These are phyloP conservation scores for Mycosphaerella sp. DNA, from an alignment of 2,329 filamentous ascomycete species.

Conservation along the genomic window DNA sequence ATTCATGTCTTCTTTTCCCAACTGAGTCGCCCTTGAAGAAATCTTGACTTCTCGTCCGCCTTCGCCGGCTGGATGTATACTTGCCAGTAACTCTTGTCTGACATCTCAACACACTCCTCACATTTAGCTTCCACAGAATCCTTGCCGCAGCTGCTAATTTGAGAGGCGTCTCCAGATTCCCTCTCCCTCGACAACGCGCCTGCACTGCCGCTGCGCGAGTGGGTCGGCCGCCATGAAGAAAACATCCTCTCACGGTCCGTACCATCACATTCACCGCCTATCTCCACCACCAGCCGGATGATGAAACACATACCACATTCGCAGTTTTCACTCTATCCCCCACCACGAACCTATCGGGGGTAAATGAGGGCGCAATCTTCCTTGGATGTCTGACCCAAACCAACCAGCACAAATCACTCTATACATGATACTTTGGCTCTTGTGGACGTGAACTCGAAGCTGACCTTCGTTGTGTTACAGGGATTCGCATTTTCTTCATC, in stretches of 20 bases:
- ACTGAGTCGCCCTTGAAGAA: slow-evolving; percentile 85
- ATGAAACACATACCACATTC: slow-evolving; percentile 60
- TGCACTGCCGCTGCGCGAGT: neutral
- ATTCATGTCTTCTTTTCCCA: slow-evolving; percentile 77
- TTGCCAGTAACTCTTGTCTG: slow-evolving; percentile 87
- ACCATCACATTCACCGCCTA: neutral
- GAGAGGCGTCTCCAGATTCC: neutral
- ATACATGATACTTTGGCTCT: neutral
- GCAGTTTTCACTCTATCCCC: slow-evolving; percentile 71
- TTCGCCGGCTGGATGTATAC: slow-evolving; percentile 67
- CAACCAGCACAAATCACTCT: slow-evolving; percentile 8
- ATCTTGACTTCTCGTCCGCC: slow-evolving; percentile 60
- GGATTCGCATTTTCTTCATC: neutral
- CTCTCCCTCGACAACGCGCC: neutral
- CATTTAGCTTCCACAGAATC: slow-evolving; percentile 6
- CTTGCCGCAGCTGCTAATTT: slow-evolving; percentile 3
- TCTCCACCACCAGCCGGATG: slow-evolving; percentile 24
- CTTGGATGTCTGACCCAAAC: slow-evolving; percentile 38
- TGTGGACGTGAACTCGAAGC: neutral
- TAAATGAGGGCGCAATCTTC: slow-evolving; percentile 37
- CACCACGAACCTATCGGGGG: slow-evolving; percentile 38
- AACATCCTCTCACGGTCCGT: slow-evolving; percentile 1
- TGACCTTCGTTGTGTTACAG: neutral
- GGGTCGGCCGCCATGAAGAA: neutral
- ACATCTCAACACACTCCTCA: slow-evolving; percentile 36